These are phyloP conservation scores for Candida stauntonica DNA, from an alignment of 805 yeast genomes.

Conservation along the genomic window DNA sequence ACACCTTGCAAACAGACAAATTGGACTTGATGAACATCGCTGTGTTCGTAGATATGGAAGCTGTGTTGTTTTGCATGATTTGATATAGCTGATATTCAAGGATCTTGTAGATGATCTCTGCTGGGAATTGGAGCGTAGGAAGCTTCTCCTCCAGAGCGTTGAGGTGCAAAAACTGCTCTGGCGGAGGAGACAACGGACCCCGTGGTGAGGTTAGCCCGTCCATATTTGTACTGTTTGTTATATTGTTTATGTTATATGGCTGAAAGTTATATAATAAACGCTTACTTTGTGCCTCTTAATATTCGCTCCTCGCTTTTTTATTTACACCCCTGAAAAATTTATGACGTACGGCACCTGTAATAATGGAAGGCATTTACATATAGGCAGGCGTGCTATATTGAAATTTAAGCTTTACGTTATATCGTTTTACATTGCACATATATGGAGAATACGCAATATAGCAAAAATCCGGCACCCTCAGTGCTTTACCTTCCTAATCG, in stretches of 20 bases:
- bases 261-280: no score
- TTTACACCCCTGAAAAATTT: not conserved
- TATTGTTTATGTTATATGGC: no score
- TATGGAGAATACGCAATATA: no score
- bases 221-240: not conserved
- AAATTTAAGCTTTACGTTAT: no score
- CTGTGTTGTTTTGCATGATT: constrained; percentile 43
- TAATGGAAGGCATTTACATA: no score
- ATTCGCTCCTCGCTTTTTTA: no score
- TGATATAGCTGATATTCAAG: constrained; percentile 52
- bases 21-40: constrained; percentile 48
- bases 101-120: constrained; percentile 52
- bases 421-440: no score
- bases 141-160: not conserved
- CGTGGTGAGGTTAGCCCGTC: not conserved
- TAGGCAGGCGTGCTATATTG: no score
- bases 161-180: not conserved
- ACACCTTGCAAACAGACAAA: constrained; percentile 51
- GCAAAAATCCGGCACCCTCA: no score
- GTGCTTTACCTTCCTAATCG: no score
- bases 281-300: no score
- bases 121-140: constrained; percentile 34
- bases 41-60: constrained; percentile 47
- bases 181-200: not conserved
- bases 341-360: no score